Conservation (phyloP, 139 green algal species). For the Closterium sp. region DNA sequence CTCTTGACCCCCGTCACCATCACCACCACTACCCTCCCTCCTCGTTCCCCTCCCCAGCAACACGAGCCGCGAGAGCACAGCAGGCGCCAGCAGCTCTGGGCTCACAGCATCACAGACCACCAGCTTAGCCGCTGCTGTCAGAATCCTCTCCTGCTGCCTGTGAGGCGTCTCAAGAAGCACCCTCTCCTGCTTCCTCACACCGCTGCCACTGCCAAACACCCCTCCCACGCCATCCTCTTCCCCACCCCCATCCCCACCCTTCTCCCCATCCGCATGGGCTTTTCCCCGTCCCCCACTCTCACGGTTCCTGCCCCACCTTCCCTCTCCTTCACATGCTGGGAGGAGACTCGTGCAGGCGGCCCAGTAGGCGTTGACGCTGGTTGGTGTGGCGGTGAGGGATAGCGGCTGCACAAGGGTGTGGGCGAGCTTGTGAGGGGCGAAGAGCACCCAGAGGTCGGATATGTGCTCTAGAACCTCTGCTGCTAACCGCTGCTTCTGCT, state of each 20-base stretch:
- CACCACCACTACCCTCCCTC: background rate
- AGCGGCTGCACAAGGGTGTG: background rate
- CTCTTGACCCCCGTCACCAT: too few species aligned
- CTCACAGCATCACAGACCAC: background rate
- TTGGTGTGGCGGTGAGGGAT: background rate
- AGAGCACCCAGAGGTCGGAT: background rate
- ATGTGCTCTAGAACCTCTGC: background rate
- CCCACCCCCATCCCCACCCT: too few species aligned
- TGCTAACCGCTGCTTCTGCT: background rate
- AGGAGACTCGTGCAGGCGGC: background rate
- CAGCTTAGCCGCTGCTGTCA: background rate
- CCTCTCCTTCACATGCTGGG: background rate
- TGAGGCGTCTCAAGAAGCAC: too few species aligned
- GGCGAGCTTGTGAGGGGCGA: background rate
- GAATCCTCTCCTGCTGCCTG: background rate
- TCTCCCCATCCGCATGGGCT: too few species aligned
- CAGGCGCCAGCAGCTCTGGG: background rate
- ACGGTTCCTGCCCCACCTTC: background rate
- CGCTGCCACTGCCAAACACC: too few species aligned
- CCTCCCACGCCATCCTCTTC: too few species aligned
- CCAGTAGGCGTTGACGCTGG: background rate
- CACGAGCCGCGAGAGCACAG: background rate
- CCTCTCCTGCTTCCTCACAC: background rate
- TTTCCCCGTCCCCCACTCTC: too few species aligned
- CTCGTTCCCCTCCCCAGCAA: background rate